Conservation (phyloP, 495 filamentous ascomycete species). For the Xylona heveae region DNA sequence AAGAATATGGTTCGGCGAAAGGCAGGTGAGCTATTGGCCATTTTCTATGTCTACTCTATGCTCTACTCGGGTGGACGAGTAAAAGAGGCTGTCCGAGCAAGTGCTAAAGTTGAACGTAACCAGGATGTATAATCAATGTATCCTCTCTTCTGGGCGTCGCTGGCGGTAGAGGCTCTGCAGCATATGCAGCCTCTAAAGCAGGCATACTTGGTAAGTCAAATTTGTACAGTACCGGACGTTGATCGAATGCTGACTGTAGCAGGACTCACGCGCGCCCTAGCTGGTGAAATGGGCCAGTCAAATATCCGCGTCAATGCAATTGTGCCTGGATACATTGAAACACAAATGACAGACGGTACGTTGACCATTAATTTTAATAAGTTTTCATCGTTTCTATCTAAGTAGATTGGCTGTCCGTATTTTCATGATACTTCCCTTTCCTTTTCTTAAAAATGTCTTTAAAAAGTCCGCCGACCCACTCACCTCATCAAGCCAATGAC, state of each 20-base stretch:
- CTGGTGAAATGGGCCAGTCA: constrained; percentile 33
- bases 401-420: neutral
- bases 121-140: constrained; percentile 58
- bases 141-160: constrained; percentile 48
- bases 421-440: neutral
- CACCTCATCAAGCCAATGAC: too few relatives aligned
- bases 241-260: neutral
- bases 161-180: constrained; percentile 38
- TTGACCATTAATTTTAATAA: constrained; percentile 3
- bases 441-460: neutral
- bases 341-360: constrained; percentile 53
- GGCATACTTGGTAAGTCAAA: constrained; percentile 37
- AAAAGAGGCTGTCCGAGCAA: too few relatives aligned
- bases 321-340: constrained; percentile 65
- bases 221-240: neutral
- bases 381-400: neutral
- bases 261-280: constrained; percentile 48
- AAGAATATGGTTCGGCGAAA: constrained; percentile 23
- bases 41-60: too few relatives aligned
- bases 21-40: too few relatives aligned
- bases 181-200: constrained; percentile 65
- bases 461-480: neutral
- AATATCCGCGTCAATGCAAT: constrained; percentile 58
- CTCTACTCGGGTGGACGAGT: too few relatives aligned
- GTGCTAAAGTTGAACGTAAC: too few relatives aligned